phyloP scores from a whole-genome alignment of 768 basidiomycete genomes.

The Mycena maculata region DNA sequence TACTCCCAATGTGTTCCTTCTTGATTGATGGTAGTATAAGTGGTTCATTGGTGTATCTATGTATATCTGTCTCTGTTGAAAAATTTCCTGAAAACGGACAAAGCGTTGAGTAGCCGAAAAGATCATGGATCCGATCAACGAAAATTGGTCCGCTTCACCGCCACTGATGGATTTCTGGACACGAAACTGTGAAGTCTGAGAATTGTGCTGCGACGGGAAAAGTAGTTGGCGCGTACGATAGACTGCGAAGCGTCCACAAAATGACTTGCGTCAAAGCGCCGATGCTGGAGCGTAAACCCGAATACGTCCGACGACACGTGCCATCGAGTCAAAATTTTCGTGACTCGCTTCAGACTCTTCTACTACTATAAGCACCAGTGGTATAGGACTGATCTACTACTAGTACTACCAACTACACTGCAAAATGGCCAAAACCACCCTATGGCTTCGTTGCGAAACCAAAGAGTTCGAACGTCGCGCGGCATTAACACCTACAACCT shows the following conservation, averaged over 20 bases:
- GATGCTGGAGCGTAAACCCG: background rate
- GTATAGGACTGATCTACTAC: no score
- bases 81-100: background rate
- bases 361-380: no score
- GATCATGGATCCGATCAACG: background rate
- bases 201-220: no score
- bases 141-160: background rate
- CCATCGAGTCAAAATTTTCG: slow-evolving; percentile 27
- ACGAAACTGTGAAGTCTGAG: no score
- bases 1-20: slow-evolving; percentile 31
- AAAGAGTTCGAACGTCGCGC: slow-evolving; percentile 95
- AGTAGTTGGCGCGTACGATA: no score
- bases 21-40: background rate
- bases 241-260: no score
- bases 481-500: slow-evolving; percentile 91
- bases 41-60: no score
- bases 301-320: slow-evolving; percentile 1
- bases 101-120: background rate
- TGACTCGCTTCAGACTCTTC: background rate
- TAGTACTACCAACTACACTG: no score
- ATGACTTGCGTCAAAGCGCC: background rate
- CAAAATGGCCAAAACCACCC: slow-evolving; percentile 62
- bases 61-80: background rate
- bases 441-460: slow-evolving; percentile 98
- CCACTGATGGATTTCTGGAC: no score